These are phyloP conservation scores for Trebouxia sp. DNA, from an alignment of 139 green algal genomes.

Conservation along the genomic window DNA sequence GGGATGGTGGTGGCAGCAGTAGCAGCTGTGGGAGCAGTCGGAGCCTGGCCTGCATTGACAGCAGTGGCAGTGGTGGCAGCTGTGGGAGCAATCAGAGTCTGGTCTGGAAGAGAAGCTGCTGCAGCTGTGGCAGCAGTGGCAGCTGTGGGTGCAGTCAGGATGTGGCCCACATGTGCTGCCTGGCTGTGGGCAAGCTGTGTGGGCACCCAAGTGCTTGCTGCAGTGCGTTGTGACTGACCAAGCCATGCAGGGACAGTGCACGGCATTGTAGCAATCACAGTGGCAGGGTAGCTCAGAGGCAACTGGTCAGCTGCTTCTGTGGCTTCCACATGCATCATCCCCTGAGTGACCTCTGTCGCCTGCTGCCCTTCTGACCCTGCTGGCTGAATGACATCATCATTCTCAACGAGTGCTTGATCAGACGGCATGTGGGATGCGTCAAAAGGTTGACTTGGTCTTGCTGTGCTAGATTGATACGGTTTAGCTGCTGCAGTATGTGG, in stretches of 20 bases:
- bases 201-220: not conserved
- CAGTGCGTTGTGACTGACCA: not conserved
- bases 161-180: not conserved
- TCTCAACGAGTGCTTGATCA: not conserved
- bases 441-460: too few species aligned
- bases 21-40: too few species aligned
- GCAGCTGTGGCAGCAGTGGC: not conserved
- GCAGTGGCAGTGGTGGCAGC: too few species aligned
- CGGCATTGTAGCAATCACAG: conserved; percentile 1
- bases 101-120: not conserved
- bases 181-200: not conserved
- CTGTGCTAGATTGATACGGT: too few species aligned
- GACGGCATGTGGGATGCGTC: too few species aligned
- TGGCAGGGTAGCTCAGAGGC: conserved; percentile 2
- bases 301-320: conserved; percentile 16
- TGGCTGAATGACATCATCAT: too few species aligned
- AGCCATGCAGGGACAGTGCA: conserved; percentile 11
- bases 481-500: not conserved
- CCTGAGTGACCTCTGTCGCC: not conserved
- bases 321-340: not conserved
- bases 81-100: not conserved
- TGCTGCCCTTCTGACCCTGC: not conserved
- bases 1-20: too few species aligned
- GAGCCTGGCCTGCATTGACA: too few species aligned
- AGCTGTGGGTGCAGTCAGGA: not conserved